Evolutionary conservation across 2,329 filamentous ascomycete species (phyloP).

Genomic region (Xylaria sp.): DNA sequence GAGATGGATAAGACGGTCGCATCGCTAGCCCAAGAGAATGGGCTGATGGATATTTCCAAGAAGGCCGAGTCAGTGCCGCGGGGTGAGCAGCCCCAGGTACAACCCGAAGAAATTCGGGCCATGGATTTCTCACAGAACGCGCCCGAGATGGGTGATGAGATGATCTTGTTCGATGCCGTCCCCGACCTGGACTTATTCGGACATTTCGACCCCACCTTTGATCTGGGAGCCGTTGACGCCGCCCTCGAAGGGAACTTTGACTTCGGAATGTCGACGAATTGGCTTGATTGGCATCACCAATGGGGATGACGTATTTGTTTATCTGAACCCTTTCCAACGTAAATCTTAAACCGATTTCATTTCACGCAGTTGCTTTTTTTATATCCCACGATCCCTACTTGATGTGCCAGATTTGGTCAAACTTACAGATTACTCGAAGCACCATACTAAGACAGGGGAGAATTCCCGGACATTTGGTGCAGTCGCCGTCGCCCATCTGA

Average conservation of each 20-base stretch:
- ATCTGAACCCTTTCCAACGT: not conserved
- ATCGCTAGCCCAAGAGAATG: conserved; percentile 47
- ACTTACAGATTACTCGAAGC: not conserved
- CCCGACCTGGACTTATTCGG: conserved; percentile 61
- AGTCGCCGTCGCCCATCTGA: not conserved
- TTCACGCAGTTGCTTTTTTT: not conserved
- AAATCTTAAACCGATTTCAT: not conserved
- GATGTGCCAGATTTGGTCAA: not conserved
- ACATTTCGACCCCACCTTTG: conserved; percentile 61
- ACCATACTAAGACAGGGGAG: not conserved
- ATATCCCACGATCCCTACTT: not conserved
- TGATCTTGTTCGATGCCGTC: conserved; percentile 49
- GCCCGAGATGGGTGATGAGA: conserved; percentile 45
- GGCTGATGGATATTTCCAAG: conserved; percentile 31
- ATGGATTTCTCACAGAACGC: conserved; percentile 13
- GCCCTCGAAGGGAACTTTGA: conserved; percentile 61
- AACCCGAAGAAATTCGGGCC: conserved; percentile 11
- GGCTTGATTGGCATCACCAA: conserved; percentile 47
- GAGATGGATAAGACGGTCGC: conserved; percentile 62
- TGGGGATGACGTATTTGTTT: conserved; percentile 24
- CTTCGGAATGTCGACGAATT: conserved; percentile 58
- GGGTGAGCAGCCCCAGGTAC: conserved; percentile 19
- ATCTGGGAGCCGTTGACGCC: conserved; percentile 59
- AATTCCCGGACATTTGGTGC: not conserved
- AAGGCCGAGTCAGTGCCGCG: conserved; percentile 26